Base-by-base conservation (phyloP, 345 rosid species). In the Corymbia maculata region DNA sequence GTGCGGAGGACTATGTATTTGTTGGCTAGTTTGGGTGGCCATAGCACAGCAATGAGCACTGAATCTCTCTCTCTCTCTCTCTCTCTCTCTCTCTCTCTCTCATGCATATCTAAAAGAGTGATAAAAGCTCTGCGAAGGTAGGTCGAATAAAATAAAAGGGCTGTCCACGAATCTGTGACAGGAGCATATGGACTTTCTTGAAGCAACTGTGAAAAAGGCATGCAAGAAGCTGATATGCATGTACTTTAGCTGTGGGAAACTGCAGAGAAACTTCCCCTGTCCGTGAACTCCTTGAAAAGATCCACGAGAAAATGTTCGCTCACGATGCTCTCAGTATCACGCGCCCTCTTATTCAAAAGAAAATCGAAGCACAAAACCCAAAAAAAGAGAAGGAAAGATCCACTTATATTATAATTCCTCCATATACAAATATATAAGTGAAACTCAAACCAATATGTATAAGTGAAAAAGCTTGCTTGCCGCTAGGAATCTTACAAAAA, bases 221-320 rank as follows among this genome's bases (percentile, higher is more conserved):
- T 84, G 66, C 75, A 2, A 13, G 75, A 66, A 66, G 36, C 75
- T n/a, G 75, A 66, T 66, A n/a, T 66, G 75, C 6, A 6, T 64
- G 75, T 64, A 13, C 75, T 64, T 64, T 64, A 64, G 75, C 75
- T n/a, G 75, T 13, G 88, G 88, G 93, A 92, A 92, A 86, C 26
- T 90, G 90, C 93, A 52, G 1, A 57, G 87, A 86, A 86, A 17
- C n/a, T 86, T 86, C 87, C 52, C 55, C 51, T 44, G 87, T 86
- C 52, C 42, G 70, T 12, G 30, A 53, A 22, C 24, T 36, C 44
- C 75, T 42, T 66, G 30, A 22, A 86, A n/a, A 28, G 75, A 61
- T n/a, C 9, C 75, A 28, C 32, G 75, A 64, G 36, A 64, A n/a
- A 64, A 12, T 26, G 32, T 28, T 64, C 70, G 6, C 7, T n/a